Percentiles rank a stretch among this genome's conserved stretches.
These are phyloP conservation scores for Ogataea pignaliae DNA, from an alignment of 805 yeast species.

Conservation along the genomic window DNA sequence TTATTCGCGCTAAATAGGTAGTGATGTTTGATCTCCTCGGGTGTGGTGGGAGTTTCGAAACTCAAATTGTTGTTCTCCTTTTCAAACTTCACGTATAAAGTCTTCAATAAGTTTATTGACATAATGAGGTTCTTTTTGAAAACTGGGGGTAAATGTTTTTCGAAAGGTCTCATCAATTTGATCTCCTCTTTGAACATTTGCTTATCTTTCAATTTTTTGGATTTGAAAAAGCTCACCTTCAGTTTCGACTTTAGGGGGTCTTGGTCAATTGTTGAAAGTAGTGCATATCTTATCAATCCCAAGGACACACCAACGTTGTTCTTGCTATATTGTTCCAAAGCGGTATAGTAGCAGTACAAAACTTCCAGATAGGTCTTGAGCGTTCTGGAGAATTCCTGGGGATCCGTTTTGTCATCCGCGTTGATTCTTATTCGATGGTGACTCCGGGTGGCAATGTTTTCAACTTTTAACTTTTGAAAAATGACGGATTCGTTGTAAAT, in stretches of 20 bases:
- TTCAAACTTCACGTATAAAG: constrained; percentile 20
- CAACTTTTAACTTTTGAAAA: constrained; percentile 1
- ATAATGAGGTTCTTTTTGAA: constrained; percentile 14
- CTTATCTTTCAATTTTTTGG: constrained; percentile 15
- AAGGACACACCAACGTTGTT: constrained; percentile 22
- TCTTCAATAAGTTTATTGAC: constrained; percentile 15
- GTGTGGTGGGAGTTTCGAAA: constrained; percentile 15
- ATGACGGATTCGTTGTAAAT: constrained; percentile 18
- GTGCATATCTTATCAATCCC: constrained; percentile 23
- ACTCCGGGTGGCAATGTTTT: background rate
- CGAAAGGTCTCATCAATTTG: constrained; percentile 11
- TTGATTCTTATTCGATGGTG: background rate
- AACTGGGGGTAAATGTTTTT: constrained; percentile 12
- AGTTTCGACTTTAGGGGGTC: constrained; percentile 22
- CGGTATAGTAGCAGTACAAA: constrained; percentile 22
- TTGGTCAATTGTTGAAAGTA: constrained; percentile 22
- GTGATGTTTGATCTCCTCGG: constrained; percentile 9
- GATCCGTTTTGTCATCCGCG: background rate
- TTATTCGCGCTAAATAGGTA: constrained; percentile 18
- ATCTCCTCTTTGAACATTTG: constrained; percentile 17
- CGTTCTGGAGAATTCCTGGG: background rate
- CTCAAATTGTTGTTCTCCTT: constrained; percentile 19
- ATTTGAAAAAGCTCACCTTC: constrained; percentile 11
- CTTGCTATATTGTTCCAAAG: constrained; percentile 22
- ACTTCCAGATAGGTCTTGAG: constrained; percentile 14